These are phyloP conservation scores for Tolypocladium ophioglossoides DNA, from an alignment of 2,329 filamentous ascomycete genomes.

Conservation along the genomic window DNA sequence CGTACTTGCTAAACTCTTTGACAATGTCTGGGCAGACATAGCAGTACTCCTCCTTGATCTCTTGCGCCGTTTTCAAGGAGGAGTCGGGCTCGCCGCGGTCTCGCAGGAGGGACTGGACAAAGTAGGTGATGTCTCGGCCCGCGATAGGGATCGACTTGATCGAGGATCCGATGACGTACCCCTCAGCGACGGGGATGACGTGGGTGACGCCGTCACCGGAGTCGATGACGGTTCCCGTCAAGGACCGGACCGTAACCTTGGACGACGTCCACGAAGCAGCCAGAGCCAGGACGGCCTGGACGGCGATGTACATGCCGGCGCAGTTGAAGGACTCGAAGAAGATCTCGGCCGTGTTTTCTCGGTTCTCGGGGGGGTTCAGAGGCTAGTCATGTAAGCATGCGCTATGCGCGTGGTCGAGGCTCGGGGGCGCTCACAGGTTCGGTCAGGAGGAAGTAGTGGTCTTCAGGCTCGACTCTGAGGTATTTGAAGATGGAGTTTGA, in stretches of 20 bases:
- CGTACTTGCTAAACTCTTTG: conserved; percentile 93
- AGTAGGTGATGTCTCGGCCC: conserved; percentile 96
- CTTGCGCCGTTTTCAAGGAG: conserved; percentile 92
- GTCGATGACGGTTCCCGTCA: conserved; percentile 97
- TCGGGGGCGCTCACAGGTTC: conserved; percentile 66
- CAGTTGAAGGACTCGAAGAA: conserved; percentile 99
- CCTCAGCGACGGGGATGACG: conserved; percentile 96
- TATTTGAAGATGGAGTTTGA: conserved; percentile 99
- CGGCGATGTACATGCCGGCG: conserved; percentile 95
- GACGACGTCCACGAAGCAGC: conserved; percentile 98
- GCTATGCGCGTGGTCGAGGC: neutral
- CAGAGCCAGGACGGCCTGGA: conserved; percentile 91
- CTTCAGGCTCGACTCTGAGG: conserved; percentile 91
- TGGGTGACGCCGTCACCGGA: conserved; percentile 98
- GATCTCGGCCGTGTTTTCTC: conserved; percentile 97
- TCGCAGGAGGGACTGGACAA: conserved; percentile 90
- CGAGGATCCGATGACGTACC: conserved; percentile 96
- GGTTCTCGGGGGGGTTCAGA: conserved; percentile 95
- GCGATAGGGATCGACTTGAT: conserved; percentile 99
- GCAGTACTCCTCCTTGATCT: conserved; percentile 98
- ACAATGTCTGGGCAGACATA: conserved; percentile 98
- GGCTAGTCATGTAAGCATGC: conserved; percentile 44
- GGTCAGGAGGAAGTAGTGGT: conserved; percentile 96
- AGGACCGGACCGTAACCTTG: conserved; percentile 89
- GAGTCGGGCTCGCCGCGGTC: conserved; percentile 96